Percentiles rank a stretch among this genome's conserved stretches.
phyloP scores from a whole-genome alignment of 2,329 filamentous ascomycete genomes.

The Taxawa tesnikishii region DNA sequence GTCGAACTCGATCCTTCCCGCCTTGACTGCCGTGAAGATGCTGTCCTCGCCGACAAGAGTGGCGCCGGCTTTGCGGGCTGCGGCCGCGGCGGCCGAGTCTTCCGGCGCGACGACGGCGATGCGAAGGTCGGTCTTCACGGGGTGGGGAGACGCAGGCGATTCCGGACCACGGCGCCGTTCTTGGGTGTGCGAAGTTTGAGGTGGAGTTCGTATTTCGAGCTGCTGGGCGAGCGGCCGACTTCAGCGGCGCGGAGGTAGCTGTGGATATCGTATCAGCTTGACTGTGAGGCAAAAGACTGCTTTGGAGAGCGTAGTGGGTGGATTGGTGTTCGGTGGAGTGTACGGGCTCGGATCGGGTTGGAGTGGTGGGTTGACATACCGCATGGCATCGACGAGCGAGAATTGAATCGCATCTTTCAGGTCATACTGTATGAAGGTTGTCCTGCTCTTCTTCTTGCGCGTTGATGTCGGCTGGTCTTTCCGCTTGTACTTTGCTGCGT shows the following conservation, averaged over 20 bases:
- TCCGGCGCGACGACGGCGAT: constrained; percentile 90
- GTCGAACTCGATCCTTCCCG: constrained; percentile 76
- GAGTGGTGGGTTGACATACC: constrained; percentile 38
- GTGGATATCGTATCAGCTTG: constrained; percentile 5
- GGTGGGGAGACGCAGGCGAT: constrained; percentile 80
- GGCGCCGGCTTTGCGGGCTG: constrained; percentile 68
- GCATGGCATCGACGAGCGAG: constrained; percentile 83
- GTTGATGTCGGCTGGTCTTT: constrained; percentile 42
- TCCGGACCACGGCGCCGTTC: constrained; percentile 77
- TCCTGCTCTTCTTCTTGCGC: constrained; percentile 51
- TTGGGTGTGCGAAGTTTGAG: constrained; percentile 73
- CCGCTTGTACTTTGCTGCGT: constrained; percentile 26
- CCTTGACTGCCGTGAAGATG: constrained; percentile 67
- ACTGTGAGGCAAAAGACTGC: neutral
- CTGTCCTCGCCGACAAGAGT: constrained; percentile 73
- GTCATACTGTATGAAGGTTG: constrained; percentile 50
- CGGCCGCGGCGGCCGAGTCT: constrained; percentile 58
- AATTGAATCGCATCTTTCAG: constrained; percentile 59
- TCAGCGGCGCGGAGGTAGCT: constrained; percentile 88
- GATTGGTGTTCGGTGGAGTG: neutral
- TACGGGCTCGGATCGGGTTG: neutral
- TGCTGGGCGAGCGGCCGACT: constrained; percentile 64
- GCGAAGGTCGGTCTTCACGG: constrained; percentile 75
- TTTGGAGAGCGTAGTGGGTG: neutral
- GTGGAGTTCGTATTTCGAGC: constrained; percentile 78